A percentile compares a stretch with the other conserved stretches of the same genome.
Conservation (phyloP, 2,329 filamentous ascomycete species). For the Grosmannia penicillata region DNA sequence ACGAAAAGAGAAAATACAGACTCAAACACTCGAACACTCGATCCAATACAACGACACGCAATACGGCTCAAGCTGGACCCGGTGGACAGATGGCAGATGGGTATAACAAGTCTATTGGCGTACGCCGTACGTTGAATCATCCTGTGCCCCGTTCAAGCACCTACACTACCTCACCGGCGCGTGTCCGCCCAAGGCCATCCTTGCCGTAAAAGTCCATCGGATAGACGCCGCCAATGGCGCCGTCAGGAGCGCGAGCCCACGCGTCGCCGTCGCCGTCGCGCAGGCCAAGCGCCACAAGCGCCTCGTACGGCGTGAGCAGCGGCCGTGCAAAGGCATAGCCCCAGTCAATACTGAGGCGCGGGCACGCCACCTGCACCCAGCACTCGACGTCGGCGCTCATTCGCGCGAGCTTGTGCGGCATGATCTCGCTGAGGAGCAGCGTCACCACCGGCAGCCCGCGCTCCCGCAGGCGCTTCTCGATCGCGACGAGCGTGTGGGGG, state of each 20-base stretch:
- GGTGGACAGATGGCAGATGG: no score
- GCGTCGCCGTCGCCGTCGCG: slow-evolving; percentile 50
- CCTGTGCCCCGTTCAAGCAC: neutral
- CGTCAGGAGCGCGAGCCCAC: slow-evolving; percentile 31
- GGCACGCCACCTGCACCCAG: slow-evolving; percentile 97
- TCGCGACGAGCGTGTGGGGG: slow-evolving; percentile 75
- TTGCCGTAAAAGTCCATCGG: slow-evolving; percentile 98
- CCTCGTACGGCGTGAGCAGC: slow-evolving; percentile 86
- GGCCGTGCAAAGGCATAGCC: slow-evolving; percentile 89
- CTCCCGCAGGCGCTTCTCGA: slow-evolving; percentile 61
- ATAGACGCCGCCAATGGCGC: slow-evolving; percentile 61
- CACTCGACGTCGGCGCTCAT: slow-evolving; percentile 82
- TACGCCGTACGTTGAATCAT: no score
- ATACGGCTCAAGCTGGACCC: no score
- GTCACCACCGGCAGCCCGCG: slow-evolving; percentile 71
- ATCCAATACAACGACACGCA: no score
- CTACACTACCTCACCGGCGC: slow-evolving; percentile 16
- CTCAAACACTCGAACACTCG: no score
- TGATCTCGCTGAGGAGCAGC: slow-evolving; percentile 83
- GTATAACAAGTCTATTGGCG: no score
- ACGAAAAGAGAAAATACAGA: no score
- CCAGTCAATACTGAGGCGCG: slow-evolving; percentile 96
- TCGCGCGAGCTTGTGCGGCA: slow-evolving; percentile 84
- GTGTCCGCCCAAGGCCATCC: slow-evolving; percentile 76
- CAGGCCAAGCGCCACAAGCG: slow-evolving; percentile 72